phyloP scores from a whole-genome alignment of 768 basidiomycete genomes.

The Tulasnella sp. region DNA sequence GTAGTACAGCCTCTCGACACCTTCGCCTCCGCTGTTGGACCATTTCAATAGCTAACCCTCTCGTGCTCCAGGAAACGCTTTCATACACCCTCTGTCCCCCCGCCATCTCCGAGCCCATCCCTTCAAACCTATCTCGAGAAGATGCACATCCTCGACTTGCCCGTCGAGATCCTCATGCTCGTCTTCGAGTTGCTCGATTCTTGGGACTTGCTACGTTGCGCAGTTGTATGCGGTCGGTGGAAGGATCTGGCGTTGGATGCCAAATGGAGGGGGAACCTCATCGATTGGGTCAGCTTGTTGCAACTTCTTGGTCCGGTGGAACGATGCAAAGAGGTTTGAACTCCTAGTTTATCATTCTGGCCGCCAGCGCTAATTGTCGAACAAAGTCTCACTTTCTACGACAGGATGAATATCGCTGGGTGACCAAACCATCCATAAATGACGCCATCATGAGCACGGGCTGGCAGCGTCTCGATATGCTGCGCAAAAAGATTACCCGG shows the following conservation, averaged over 20 bases:
- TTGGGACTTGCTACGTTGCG: neutral
- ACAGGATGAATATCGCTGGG: no score
- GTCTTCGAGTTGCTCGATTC: neutral
- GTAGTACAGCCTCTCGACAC: no score
- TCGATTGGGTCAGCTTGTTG: neutral
- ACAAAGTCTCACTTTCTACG: no score
- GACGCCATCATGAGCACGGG: neutral
- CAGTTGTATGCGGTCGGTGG: neutral
- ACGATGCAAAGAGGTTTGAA: neutral
- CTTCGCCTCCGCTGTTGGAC: no score
- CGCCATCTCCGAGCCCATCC: no score
- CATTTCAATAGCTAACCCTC: no score
- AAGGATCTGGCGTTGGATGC: neutral
- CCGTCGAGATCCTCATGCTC: neutral
- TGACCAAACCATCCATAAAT: no score
- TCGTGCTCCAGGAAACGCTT: no score
- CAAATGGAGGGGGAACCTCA: neutral
- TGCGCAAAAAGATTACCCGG: neutral
- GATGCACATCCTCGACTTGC: neutral
- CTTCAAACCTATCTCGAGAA: no score
- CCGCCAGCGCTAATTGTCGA: neutral
- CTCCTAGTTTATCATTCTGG: neutral
- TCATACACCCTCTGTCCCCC: no score
- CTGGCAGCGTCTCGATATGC: neutral
- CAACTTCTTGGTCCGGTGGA: neutral